Evolutionary conservation across 306 rosid species (phyloP).

Genomic region (Prosopis cineraria): DNA sequence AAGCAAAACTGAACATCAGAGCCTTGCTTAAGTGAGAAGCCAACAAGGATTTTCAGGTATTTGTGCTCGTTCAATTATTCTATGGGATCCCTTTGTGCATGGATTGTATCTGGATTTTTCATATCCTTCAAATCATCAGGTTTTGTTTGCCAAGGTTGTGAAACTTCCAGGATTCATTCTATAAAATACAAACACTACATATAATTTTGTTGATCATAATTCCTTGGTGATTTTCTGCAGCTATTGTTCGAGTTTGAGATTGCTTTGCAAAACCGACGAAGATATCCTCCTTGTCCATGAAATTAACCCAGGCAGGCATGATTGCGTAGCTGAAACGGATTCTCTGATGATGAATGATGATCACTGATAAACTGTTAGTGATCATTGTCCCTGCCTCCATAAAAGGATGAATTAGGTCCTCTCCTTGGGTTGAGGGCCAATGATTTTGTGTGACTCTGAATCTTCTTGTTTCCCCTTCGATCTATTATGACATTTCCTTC

Average conservation of each 20-base stretch:
- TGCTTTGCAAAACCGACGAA: background rate
- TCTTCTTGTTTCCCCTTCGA: slow-evolving; percentile 7
- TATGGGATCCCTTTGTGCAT: slow-evolving; percentile 2
- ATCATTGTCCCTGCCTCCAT: slow-evolving; percentile 15
- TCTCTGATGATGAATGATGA: slow-evolving; percentile 19
- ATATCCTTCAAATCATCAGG: slow-evolving; percentile 4
- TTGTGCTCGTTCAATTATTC: background rate
- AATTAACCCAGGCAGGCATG: slow-evolving; percentile 12
- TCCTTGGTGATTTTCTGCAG: background rate
- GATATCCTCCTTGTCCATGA: slow-evolving; percentile 26
- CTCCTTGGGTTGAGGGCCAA: background rate
- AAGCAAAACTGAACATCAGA: slow-evolving; percentile 28
- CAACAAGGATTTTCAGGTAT: slow-evolving; percentile 47
- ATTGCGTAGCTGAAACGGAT: slow-evolving; percentile 31
- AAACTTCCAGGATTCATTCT: background rate
- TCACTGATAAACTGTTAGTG: slow-evolving; percentile 21
- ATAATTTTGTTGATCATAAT: background rate
- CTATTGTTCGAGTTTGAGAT: background rate
- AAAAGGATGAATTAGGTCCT: slow-evolving; percentile 14
- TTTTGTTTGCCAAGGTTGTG: background rate
- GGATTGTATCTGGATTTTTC: slow-evolving; percentile 2
- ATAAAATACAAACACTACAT: background rate
- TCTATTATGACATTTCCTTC: background rate
- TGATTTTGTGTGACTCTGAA: slow-evolving; percentile 29
- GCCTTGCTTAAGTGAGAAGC: slow-evolving; percentile 33